phyloP scores from a whole-genome alignment of 148 eudicot species.

The Rhododendron molle region DNA sequence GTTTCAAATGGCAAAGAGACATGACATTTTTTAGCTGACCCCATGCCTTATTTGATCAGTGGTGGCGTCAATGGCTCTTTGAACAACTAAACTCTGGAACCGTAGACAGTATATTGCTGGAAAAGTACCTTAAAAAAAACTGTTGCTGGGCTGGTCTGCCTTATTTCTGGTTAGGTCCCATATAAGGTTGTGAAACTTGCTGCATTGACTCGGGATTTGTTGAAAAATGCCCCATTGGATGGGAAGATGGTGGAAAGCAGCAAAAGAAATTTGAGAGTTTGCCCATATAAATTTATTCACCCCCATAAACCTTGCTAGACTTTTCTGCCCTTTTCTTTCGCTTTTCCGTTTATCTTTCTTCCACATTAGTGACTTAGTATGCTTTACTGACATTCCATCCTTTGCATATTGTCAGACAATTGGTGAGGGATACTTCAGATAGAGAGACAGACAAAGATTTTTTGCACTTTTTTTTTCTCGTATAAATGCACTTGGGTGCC shows the following conservation, averaged over 20 bases:
- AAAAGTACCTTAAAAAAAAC: not conserved
- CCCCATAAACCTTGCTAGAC: not conserved
- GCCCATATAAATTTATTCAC: not conserved
- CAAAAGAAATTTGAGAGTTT: not conserved
- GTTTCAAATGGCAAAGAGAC: not conserved
- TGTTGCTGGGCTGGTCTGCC: not conserved
- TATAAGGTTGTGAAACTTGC: not conserved
- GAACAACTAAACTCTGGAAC: not conserved
- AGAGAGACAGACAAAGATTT: not conserved
- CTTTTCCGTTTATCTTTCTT: not conserved
- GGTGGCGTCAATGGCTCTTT: not conserved
- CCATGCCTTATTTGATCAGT: not conserved
- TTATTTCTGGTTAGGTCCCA: not conserved
- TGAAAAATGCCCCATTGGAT: not conserved
- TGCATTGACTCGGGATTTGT: not conserved
- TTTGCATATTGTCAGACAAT: not conserved
- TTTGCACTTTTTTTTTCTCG: no score
- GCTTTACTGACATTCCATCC: not conserved
- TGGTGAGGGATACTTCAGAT: not conserved
- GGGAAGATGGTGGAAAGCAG: not conserved
- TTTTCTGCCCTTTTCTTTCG: not conserved
- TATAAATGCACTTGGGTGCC: not conserved
- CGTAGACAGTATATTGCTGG: not conserved
- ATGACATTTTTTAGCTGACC: not conserved
- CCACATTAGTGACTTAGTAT: not conserved